Evolutionary conservation across 306 rosid genomes (phyloP).

Genomic region (Pueraria montana): DNA sequence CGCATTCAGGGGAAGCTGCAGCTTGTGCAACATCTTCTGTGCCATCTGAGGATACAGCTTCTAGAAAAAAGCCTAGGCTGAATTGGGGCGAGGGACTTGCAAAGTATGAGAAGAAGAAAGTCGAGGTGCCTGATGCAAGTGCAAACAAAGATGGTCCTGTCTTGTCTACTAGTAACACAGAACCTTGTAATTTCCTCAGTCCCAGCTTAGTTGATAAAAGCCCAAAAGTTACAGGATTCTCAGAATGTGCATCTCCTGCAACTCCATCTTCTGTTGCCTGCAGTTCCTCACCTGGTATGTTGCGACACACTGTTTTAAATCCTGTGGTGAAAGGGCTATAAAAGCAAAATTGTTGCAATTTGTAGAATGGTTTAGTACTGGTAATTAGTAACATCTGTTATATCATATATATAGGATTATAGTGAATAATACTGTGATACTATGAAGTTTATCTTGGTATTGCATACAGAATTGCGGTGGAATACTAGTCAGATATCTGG

Average conservation of each 20-base stretch:
- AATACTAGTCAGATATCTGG: slow-evolving; percentile 4
- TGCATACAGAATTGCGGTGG: background rate
- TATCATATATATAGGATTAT: background rate
- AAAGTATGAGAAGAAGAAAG: slow-evolving; percentile 92
- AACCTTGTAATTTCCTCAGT: slow-evolving; percentile 58
- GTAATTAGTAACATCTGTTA: background rate
- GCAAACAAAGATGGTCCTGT: slow-evolving; percentile 66
- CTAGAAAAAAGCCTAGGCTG: slow-evolving; percentile 91
- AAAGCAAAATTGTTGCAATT: slow-evolving; percentile 8
- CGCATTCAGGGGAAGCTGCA: slow-evolving; percentile 79
- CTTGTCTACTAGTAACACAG: slow-evolving; percentile 58
- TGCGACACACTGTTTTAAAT: background rate
- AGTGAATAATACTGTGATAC: slow-evolving; percentile 6
- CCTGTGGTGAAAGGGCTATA: slow-evolving; percentile 2
- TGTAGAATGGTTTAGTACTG: background rate
- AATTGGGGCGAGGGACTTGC: slow-evolving; percentile 99
- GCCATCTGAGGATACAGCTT: slow-evolving; percentile 73
- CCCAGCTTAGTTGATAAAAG: slow-evolving; percentile 76
- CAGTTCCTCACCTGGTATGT: slow-evolving; percentile 94
- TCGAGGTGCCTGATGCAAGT: slow-evolving; percentile 79
- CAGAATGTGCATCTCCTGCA: slow-evolving; percentile 92
- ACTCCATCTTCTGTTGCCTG: slow-evolving; percentile 98
- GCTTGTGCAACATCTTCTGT: slow-evolving; percentile 77
- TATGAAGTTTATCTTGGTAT: slow-evolving; percentile 2
- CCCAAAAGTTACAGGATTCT: slow-evolving; percentile 65